Conservation (phyloP, 2,329 filamentous ascomycete species). For the Neoarthrinium moseri region DNA sequence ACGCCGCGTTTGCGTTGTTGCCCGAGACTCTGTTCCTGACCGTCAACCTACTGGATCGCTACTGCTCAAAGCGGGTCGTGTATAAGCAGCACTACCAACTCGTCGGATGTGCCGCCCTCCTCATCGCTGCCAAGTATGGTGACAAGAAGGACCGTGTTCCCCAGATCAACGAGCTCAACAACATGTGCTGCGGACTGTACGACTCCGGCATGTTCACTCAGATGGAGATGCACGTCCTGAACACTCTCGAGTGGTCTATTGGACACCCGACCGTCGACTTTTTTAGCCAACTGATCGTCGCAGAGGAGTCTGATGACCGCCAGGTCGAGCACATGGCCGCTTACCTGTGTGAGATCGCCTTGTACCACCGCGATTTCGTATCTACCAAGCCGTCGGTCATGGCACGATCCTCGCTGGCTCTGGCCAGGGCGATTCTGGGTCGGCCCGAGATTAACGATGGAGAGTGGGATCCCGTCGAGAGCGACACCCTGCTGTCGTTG, state of each 20-base stretch:
- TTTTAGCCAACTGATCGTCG: slow-evolving; percentile 84
- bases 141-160: slow-evolving; percentile 99
- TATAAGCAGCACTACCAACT: slow-evolving; percentile 99
- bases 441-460: slow-evolving; percentile 73
- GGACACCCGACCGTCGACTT: slow-evolving; percentile 95
- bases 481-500: slow-evolving; percentile 60
- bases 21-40: slow-evolving; percentile 95
- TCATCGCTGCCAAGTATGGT: slow-evolving; percentile 97
- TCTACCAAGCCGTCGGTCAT: slow-evolving; percentile 88
- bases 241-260: slow-evolving; percentile 94
- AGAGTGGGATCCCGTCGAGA: slow-evolving; percentile 75
- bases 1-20: slow-evolving; percentile 88
- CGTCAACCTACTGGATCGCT: slow-evolving; percentile 93
- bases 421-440: slow-evolving; percentile 82
- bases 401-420: slow-evolving; percentile 80
- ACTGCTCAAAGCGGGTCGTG: slow-evolving; percentile 95
- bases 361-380: slow-evolving; percentile 97
- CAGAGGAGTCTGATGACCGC: slow-evolving; percentile 74
- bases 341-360: slow-evolving; percentile 91
- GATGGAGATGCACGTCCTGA: slow-evolving; percentile 99
- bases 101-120: slow-evolving; percentile 90
- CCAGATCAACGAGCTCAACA: slow-evolving; percentile 93
- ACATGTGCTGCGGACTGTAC: slow-evolving; percentile 98
- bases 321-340: slow-evolving; percentile 93
- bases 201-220: slow-evolving; percentile 99